A percentile compares a stretch with the other conserved stretches of the same genome.
These are phyloP conservation scores for Cylindrotheca closterium DNA, from an alignment of 108 stramenopile species.

Conservation along the genomic window DNA sequence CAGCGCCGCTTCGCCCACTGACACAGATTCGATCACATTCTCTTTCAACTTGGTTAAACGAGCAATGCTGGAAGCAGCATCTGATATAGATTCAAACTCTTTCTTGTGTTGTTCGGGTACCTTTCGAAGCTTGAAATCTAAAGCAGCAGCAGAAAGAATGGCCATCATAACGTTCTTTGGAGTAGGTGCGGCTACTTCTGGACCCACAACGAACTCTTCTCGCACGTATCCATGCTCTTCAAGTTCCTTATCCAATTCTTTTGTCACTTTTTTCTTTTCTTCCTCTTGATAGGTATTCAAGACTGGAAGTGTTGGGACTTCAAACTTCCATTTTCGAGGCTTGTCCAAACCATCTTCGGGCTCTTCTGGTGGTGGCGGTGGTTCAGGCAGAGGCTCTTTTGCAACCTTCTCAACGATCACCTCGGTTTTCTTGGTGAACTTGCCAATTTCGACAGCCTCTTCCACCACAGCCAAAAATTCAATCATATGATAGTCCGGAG, in stretches of 20 bases:
- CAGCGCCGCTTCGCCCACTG: not conserved
- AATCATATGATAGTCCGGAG: not conserved
- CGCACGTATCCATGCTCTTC: constrained; percentile 4
- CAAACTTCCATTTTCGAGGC: constrained; percentile 10
- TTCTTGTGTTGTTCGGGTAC: constrained; percentile 23
- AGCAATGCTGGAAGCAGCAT: constrained; percentile 21
- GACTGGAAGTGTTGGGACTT: constrained; percentile 8
- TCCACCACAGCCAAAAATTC: not conserved
- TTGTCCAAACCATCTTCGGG: constrained; percentile 10
- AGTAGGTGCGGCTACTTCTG: constrained; percentile 12
- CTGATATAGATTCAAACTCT: constrained; percentile 11
- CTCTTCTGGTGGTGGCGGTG: not conserved
- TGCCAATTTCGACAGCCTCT: not conserved
- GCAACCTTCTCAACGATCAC: not conserved
- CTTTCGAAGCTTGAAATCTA: constrained; percentile 17
- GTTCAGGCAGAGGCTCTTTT: not conserved
- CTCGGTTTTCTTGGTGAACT: not conserved
- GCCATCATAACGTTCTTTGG: constrained; percentile 22
- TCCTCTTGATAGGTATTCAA: constrained; percentile 9
- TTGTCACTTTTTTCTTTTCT: not conserved
- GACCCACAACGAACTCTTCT: not conserved
- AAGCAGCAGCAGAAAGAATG: constrained; percentile 13
- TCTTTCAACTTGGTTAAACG: constrained; percentile 27
- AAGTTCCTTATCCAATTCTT: not conserved
- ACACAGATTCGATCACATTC: constrained; percentile 20